Conservation (phyloP, 345 rosid genomes). For the Punica granatum region DNA sequence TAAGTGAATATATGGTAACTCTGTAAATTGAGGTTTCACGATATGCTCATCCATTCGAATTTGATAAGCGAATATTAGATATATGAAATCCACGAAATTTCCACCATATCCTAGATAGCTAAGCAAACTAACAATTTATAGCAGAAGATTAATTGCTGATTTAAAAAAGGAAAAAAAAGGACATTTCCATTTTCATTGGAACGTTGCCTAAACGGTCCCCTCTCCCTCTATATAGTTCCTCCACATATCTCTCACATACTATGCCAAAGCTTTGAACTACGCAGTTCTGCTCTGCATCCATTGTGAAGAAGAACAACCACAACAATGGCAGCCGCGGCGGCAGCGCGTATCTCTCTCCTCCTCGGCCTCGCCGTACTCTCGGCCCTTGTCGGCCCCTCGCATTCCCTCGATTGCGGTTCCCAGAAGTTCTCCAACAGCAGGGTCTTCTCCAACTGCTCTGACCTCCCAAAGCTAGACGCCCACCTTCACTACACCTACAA, state of each 20-base stretch:
- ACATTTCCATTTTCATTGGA: not conserved
- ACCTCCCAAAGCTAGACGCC: conserved; percentile 59
- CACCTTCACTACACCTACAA: conserved; percentile 68
- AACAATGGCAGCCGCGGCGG: not conserved
- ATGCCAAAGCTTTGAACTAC: not conserved
- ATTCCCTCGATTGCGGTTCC: conserved; percentile 53
- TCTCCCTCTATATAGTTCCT: not conserved
- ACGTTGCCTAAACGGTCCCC: not conserved
- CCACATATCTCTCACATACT: not conserved
- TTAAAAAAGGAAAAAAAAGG: too few species aligned
- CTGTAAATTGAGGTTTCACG: too few species aligned
- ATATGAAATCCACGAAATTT: too few species aligned
- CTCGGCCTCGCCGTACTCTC: conserved; percentile 4
- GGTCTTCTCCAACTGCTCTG: conserved; percentile 50
- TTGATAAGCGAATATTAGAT: too few species aligned
- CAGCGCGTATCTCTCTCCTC: conserved; percentile 4
- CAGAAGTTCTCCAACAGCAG: conserved; percentile 37
- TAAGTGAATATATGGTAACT: too few species aligned
- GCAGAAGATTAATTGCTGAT: too few species aligned
- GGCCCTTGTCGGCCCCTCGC: conserved; percentile 13
- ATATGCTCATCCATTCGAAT: too few species aligned
- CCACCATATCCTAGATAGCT: too few species aligned
- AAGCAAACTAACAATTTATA: too few species aligned
- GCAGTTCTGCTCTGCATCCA: not conserved
- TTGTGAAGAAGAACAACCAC: not conserved